A percentile compares a stretch with the other conserved stretches of the same genome.
Conservation (phyloP, 2,329 filamentous ascomycete genomes). For the Penicillium glabrum region DNA sequence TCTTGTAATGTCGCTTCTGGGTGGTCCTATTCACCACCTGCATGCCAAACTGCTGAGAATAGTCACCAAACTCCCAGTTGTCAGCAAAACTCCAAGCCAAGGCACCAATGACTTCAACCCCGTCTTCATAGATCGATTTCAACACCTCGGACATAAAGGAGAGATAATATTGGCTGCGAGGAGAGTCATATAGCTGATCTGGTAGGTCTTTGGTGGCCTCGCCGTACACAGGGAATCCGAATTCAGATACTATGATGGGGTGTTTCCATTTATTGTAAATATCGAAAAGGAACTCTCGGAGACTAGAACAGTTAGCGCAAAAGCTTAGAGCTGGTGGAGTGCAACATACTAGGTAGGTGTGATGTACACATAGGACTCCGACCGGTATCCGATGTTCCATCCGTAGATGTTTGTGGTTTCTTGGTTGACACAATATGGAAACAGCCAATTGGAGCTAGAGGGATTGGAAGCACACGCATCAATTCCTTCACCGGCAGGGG, state of each 20-base stretch:
- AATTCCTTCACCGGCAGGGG: conserved; percentile 48
- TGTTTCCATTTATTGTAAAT: conserved; percentile 59
- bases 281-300: conserved; percentile 55
- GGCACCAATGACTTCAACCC: conserved; percentile 55
- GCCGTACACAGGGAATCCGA: conserved; percentile 57
- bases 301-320: background rate
- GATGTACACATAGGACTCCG: conserved; percentile 58
- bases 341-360: conserved; percentile 43
- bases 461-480: conserved; percentile 50
- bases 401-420: conserved; percentile 49
- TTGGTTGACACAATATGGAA: conserved; percentile 56
- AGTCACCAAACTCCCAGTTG: conserved; percentile 59
- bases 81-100: conserved; percentile 56
- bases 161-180: conserved; percentile 56
- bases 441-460: conserved; percentile 40
- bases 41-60: conserved; percentile 54
- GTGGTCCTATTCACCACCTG: conserved; percentile 58
- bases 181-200: conserved; percentile 56
- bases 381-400: conserved; percentile 61
- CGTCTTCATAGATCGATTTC: conserved; percentile 58
- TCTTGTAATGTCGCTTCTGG: conserved; percentile 54
- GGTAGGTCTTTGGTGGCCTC: conserved; percentile 46
- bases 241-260: conserved; percentile 53
- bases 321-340: no score
- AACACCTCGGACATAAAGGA: conserved; percentile 56